These are phyloP conservation scores for Canariomyces notabilis DNA, from an alignment of 2,329 filamentous ascomycete species.

Conservation along the genomic window DNA sequence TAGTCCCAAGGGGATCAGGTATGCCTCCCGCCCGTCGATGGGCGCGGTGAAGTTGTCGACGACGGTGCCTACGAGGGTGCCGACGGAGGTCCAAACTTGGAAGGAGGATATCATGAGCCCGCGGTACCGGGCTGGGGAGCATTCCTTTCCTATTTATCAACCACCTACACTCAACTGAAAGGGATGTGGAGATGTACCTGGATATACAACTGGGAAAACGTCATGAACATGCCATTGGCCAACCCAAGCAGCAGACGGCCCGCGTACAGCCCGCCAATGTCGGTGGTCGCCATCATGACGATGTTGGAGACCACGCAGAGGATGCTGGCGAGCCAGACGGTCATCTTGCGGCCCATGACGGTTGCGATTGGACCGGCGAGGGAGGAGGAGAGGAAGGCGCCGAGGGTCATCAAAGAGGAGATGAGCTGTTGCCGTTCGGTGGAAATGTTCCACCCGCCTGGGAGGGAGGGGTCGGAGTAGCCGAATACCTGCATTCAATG, in stretches of 20 bases:
- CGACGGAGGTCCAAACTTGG: constrained; percentile 28
- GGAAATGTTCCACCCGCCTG: constrained; percentile 40
- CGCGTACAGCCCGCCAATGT: constrained; percentile 48
- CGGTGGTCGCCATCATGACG: constrained; percentile 51
- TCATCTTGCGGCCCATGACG: constrained; percentile 30
- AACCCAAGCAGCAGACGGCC: constrained; percentile 50
- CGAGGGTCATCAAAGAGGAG: constrained; percentile 42
- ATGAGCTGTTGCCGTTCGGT: constrained; percentile 42
- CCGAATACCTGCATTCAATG: constrained; percentile 31
- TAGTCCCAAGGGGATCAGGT: constrained; percentile 36
- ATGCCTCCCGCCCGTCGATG: constrained; percentile 31
- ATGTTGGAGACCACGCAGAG: constrained; percentile 47
- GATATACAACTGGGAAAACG: constrained; percentile 36
- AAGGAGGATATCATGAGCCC: constrained; percentile 34
- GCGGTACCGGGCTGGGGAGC: constrained; percentile 25
- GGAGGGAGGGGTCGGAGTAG: constrained; percentile 28
- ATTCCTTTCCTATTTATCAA: constrained; percentile 14
- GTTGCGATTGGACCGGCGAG: constrained; percentile 36
- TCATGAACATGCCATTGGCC: constrained; percentile 53
- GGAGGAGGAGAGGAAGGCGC: constrained; percentile 39
- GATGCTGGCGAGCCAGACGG: constrained; percentile 42
- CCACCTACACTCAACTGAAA: neutral
- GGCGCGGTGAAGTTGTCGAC: constrained; percentile 43
- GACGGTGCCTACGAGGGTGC: constrained; percentile 39
- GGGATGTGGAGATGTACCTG: constrained; percentile 19